These are phyloP conservation scores for Dioszegia hungarica DNA, from an alignment of 768 basidiomycete species.

Conservation along the genomic window DNA sequence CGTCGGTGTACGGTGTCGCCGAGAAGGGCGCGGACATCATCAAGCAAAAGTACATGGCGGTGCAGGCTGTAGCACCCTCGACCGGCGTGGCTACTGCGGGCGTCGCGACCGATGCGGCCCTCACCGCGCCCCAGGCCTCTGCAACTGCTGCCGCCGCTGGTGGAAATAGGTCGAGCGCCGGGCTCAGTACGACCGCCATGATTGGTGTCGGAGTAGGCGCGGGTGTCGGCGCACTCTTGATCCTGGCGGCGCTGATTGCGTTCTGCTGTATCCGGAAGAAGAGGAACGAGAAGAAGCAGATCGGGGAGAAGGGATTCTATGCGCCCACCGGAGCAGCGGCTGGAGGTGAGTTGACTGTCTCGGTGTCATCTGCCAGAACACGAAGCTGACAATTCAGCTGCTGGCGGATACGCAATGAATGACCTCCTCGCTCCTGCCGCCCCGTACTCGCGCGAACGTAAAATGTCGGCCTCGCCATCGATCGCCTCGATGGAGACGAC, in stretches of 20 bases:
- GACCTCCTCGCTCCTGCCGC: constrained; percentile 12
- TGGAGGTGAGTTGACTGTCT: neutral
- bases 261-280: constrained; percentile 32
- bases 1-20: constrained; percentile 51
- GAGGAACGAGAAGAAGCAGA: constrained; percentile 14
- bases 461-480: neutral
- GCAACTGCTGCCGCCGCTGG: neutral
- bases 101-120: constrained; percentile 21
- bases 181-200: constrained; percentile 21
- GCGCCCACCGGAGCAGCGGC: neutral
- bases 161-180: neutral
- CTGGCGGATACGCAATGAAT: constrained; percentile 4
- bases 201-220: constrained; percentile 38
- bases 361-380: neutral
- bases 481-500: constrained; percentile 13
- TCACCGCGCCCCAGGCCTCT: constrained; percentile 13
- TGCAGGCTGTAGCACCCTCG: neutral
- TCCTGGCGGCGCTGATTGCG: constrained; percentile 27
- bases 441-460: constrained; percentile 13
- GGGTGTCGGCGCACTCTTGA: constrained; percentile 27
- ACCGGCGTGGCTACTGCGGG: constrained; percentile 21
- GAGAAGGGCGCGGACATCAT: constrained; percentile 55
- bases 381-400: constrained; percentile 7
- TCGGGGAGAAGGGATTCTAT: constrained; percentile 24
- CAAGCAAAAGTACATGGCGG: constrained; percentile 48